Evolutionary conservation across 2,329 filamentous ascomycete genomes (phyloP).

Genomic region (Sphaerulina musiva): DNA sequence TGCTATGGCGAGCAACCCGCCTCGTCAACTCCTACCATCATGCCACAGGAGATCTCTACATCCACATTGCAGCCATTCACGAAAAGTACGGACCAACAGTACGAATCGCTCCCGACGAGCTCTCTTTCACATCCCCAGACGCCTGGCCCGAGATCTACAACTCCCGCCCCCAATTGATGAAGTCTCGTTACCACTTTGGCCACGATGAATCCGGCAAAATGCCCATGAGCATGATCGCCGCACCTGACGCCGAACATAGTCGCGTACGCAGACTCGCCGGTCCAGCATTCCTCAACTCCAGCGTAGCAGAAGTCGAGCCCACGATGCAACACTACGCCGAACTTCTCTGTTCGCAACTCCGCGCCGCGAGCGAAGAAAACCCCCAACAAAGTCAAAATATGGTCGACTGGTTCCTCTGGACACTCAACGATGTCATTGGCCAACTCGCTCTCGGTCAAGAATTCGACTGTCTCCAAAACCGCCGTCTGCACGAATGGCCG

Average conservation of each 20-base stretch:
- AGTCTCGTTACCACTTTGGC: slow-evolving; percentile 19
- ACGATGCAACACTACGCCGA: slow-evolving; percentile 22
- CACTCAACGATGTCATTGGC: slow-evolving; percentile 65
- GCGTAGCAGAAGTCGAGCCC: slow-evolving; percentile 21
- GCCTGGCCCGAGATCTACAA: slow-evolving; percentile 26
- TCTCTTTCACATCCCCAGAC: slow-evolving; percentile 26
- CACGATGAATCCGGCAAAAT: slow-evolving; percentile 6
- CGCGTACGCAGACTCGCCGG: slow-evolving; percentile 16
- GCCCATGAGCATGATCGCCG: slow-evolving; percentile 22
- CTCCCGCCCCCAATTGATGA: slow-evolving; percentile 20
- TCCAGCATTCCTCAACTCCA: slow-evolving; percentile 23
- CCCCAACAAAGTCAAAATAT: slow-evolving; percentile 53
- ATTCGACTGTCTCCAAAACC: slow-evolving; percentile 29
- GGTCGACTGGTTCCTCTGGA: slow-evolving; percentile 70
- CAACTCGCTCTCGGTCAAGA: slow-evolving; percentile 51
- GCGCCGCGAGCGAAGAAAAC: slow-evolving; percentile 46
- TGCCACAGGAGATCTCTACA: slow-evolving; percentile 19
- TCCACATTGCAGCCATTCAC: slow-evolving; percentile 25
- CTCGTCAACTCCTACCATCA: slow-evolving; percentile 22
- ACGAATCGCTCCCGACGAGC: slow-evolving; percentile 28
- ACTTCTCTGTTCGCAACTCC: slow-evolving; percentile 17
- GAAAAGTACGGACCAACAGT: slow-evolving; percentile 24
- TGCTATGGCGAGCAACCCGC: slow-evolving; percentile 19
- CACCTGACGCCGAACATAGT: slow-evolving; percentile 19
- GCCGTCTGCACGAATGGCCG: slow-evolving; percentile 24